Base-by-base conservation (phyloP, 1,284 basidiomycete genomes). In the Trichosporon sp. region DNA sequence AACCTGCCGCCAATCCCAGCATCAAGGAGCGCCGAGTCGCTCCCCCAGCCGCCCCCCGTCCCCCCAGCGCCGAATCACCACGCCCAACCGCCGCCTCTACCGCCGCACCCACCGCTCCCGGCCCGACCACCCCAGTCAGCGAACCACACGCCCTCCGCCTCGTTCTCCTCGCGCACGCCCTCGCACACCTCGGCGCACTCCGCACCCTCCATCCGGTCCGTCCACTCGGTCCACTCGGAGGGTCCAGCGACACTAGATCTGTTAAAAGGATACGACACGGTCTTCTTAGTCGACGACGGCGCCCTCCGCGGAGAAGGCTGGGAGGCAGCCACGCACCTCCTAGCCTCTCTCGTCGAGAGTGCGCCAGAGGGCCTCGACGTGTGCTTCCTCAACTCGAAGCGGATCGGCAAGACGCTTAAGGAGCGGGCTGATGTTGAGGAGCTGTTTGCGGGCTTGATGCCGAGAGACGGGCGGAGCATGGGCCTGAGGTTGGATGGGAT, bases 341-440 rank as follows among this genome's bases (percentile, higher is more conserved):
- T 81, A 36, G 73, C 71, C 66, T 74, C 71, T 9, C 74, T 81
- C 13, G 77, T 76, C 4, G 70, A 71, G 34, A 70, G 71, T 27
- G 78, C 77, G 5, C 70, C 74, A 34, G 71, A 78, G 59, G 77
- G 78, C 2, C 64, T 81, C 14, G 79, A 80, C 60, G 66, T 80
- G 16, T 74, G 78, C 63, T 81, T 81, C 58, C 61, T 80, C 40
- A 81, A 81, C 67, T 73, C 70, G 33, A 74, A 75, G 61, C 68
- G 73, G 1, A 73, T 76, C n/a, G 80, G 79, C 14, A 73, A 73
- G 56, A 54, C 44, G 11, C 46, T 69, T 3, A 56, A 75, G 71
- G 69, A 66, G 6, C 44, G 70, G 11, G 65, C 62, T n/a, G 74
- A 80, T 37, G 78, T 81, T 4, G 77, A 79, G 49, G 73, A 78